Percentiles rank a stretch among this genome's conserved stretches.
Conservation (phyloP, 306 rosid genomes). For the Cucurbita maxima region DNA sequence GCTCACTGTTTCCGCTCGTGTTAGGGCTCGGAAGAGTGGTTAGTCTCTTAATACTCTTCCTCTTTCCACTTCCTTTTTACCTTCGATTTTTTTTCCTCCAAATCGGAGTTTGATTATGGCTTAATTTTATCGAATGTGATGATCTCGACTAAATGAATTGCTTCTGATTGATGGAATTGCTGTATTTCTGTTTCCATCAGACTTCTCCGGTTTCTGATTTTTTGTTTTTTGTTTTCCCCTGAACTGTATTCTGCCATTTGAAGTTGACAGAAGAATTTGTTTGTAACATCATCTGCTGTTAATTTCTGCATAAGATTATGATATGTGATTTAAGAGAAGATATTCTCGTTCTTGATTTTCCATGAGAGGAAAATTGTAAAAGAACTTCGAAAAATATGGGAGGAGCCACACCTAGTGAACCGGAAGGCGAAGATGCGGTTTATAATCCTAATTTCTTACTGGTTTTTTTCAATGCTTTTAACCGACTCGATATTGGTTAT, state of each 20-base stretch:
- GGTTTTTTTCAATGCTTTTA: not conserved
- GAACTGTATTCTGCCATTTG: not conserved
- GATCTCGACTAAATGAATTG: not conserved
- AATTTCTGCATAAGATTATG: not conserved
- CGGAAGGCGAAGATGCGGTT: not conserved
- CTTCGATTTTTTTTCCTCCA: not conserved
- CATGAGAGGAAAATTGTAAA: not conserved
- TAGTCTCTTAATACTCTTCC: not conserved
- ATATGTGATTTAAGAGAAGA: not conserved
- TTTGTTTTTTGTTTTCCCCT: no score
- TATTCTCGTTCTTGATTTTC: not conserved
- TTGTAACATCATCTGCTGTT: not conserved
- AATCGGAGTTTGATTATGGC: not conserved
- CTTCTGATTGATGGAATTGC: not conserved
- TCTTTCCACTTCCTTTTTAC: not conserved
- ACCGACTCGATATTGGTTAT: not conserved
- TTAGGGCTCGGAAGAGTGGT: constrained; percentile 51
- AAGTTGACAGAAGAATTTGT: not conserved
- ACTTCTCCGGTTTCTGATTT: not conserved
- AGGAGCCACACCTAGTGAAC: not conserved
- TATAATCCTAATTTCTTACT: not conserved
- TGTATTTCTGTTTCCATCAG: not conserved
- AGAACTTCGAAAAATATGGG: not conserved
- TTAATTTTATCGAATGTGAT: not conserved
- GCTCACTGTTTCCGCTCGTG: constrained; percentile 49